Base-by-base conservation (phyloP, 75 land plant genomes). In the Larix kaempferi region DNA sequence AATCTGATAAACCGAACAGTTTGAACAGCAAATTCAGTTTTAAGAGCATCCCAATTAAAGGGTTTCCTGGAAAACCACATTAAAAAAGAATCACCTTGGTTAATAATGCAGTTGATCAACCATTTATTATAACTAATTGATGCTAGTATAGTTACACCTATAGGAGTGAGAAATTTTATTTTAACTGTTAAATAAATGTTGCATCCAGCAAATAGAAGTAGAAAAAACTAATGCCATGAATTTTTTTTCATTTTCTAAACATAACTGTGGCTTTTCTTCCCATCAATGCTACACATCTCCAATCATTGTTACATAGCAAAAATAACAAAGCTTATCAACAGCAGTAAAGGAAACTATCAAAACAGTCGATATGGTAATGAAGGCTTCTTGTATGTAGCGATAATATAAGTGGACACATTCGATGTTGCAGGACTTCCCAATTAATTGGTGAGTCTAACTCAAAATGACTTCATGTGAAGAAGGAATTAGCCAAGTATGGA, bases 1-100 rank as follows among this genome's bases (percentile, higher is more conserved):
- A 73, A 73, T 25, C 74, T 27, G 15, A 73, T 73, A 55, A 73
- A 73, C 16, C 3, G 74, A 73, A 49, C n/a, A 25, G 74, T 73
- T 55, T 73, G 57, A 6, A 23, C 74, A 52, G 52, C 56, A 55
- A 73, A 73, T 73, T 55, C 75, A 55, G 75, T 73, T 55, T 52
- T 73, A 57, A 73, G 52, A 27, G 75, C 75, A 52, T 55, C 57
- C 75, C 75, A 73, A 27, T 73, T 27, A 55, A 55, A 55, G 15
- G 75, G 75, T 27, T 73, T 73, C 57, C 75, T 73, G 22, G 22
- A 73, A 22, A 39, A 69, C 2, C 75, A 73, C 23, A 23, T 13
- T 17, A 55, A 6, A 27, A 27, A 16, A 73, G 22, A 12, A 72
- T 52, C 3, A 39, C 72, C 44, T n/a, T 2, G 10, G 25, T 69